Percentiles rank a stretch among this genome's conserved stretches.
Evolutionary conservation across 2,329 filamentous ascomycete genomes (phyloP).

Genomic region (Aspergillus cejpii): DNA sequence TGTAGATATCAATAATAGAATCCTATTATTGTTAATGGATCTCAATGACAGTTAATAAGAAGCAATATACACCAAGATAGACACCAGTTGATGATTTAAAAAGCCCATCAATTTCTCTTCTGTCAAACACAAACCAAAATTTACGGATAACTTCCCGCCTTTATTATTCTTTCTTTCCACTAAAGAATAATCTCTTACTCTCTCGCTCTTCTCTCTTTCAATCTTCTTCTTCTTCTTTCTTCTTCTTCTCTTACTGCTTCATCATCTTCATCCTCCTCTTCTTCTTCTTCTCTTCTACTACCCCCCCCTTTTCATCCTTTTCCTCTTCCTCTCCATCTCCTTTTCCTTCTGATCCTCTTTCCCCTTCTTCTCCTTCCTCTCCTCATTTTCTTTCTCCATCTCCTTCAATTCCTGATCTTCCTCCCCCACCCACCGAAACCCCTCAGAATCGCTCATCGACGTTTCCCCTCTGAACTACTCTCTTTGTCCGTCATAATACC

Average conservation of each 20-base stretch:
- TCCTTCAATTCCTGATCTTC: constrained; percentile 7
- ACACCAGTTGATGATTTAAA: too few species aligned
- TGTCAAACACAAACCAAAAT: background rate
- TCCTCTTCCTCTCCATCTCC: constrained; percentile 16
- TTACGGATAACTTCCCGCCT: constrained; percentile 9
- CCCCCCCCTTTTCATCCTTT: too few species aligned
- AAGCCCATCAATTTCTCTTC: too few species aligned
- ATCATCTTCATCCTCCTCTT: constrained; percentile 20
- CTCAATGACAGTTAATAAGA: too few species aligned
- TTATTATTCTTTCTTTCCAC: constrained; percentile 11
- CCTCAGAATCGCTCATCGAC: constrained; percentile 20
- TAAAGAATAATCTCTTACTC: constrained; percentile 10
- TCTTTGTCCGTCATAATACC: constrained; percentile 10
- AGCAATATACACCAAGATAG: too few species aligned
- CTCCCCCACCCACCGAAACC: constrained; percentile 28
- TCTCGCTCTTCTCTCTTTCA: constrained; percentile 12
- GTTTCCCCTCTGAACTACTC: constrained; percentile 7
- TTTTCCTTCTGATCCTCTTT: constrained; percentile 9
- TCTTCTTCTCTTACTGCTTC: constrained; percentile 18
- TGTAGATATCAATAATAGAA: too few species aligned
- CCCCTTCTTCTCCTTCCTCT: constrained; percentile 12
- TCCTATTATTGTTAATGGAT: too few species aligned
- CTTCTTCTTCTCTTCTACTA: constrained; percentile 17
- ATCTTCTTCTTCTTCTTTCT: constrained; percentile 17
- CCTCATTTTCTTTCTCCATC: constrained; percentile 21